These are phyloP conservation scores for Pichia sp. DNA, from an alignment of 1,139 yeast genomes.

Conservation along the genomic window DNA sequence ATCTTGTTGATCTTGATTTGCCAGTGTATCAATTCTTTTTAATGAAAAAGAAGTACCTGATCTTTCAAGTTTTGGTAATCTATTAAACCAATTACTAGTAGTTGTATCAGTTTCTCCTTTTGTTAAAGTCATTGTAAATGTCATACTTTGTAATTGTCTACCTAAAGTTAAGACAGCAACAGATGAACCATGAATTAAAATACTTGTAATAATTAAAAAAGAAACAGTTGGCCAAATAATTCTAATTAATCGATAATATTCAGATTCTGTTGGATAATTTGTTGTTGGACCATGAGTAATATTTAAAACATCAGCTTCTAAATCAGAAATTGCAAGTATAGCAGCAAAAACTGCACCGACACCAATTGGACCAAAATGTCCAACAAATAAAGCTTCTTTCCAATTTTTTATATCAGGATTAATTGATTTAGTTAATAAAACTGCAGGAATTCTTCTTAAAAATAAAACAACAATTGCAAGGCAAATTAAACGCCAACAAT, in stretches of 20 bases:
- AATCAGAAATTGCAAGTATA: constrained; percentile 71
- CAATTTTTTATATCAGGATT: constrained; percentile 91
- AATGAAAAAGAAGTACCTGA: constrained; percentile 72
- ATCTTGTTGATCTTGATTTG: constrained; percentile 21
- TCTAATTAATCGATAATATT: constrained; percentile 65
- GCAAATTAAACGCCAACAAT: constrained; percentile 79
- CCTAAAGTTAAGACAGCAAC: constrained; percentile 86
- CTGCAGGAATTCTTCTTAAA: constrained; percentile 84
- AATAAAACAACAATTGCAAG: constrained; percentile 79
- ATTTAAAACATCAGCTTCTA: constrained; percentile 48
- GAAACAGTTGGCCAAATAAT: constrained; percentile 87
- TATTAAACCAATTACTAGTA: constrained; percentile 70
- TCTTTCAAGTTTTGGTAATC: constrained; percentile 69
- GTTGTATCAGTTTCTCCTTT: constrained; percentile 37
- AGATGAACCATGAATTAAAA: constrained; percentile 92
- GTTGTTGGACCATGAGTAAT: constrained; percentile 49
- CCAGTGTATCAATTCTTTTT: constrained; percentile 69
- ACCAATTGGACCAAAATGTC: constrained; percentile 98
- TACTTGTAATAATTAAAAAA: constrained; percentile 78
- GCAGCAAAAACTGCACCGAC: constrained; percentile 95
- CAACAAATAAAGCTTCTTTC: constrained; percentile 94
- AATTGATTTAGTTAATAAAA: constrained; percentile 65
- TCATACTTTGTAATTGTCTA: constrained; percentile 82
- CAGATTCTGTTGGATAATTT: constrained; percentile 48
- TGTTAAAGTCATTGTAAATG: constrained; percentile 87